These are phyloP conservation scores for Phytophthora crassamura DNA, from an alignment of 352 stramenopile genomes.

Conservation along the genomic window DNA sequence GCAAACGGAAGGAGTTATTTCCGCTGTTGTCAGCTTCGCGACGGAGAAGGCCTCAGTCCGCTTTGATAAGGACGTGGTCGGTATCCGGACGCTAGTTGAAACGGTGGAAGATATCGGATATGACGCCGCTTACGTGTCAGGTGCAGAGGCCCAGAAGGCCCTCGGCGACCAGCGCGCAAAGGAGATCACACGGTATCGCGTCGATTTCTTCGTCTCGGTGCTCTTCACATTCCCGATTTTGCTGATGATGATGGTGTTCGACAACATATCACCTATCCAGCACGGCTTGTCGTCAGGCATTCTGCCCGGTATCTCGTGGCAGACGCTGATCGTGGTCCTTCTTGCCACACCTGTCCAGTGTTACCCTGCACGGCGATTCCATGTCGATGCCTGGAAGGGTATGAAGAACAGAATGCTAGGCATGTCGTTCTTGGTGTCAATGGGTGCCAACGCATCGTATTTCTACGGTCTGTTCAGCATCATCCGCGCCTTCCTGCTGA, in stretches of 20 bases:
- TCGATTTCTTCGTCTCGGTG: conserved; percentile 89
- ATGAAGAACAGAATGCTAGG: conserved; percentile 91
- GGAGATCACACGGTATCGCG: conserved; percentile 81
- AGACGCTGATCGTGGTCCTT: conserved; percentile 74
- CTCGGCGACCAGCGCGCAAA: conserved; percentile 84
- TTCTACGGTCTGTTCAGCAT: conserved; percentile 95
- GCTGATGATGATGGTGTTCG: conserved; percentile 92
- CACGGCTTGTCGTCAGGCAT: conserved; percentile 55
- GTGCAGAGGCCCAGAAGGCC: conserved; percentile 74
- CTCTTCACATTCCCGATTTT: conserved; percentile 95
- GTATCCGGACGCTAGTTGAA: conserved; percentile 87
- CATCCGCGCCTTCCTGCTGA: conserved; percentile 66
- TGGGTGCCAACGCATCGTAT: conserved; percentile 97
- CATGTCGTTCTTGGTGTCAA: conserved; percentile 98
- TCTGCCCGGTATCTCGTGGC: conserved; percentile 76
- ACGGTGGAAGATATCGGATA: conserved; percentile 92
- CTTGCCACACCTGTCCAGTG: conserved; percentile 97
- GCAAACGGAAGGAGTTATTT: conserved; percentile 75
- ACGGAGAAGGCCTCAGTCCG: conserved; percentile 85
- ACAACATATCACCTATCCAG: conserved; percentile 71
- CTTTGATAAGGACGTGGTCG: conserved; percentile 80
- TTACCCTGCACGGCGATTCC: conserved; percentile 93
- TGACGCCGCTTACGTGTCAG: conserved; percentile 78
- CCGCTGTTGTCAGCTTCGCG: conserved; percentile 85
- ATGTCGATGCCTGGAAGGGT: conserved; percentile 93